Base-by-base conservation (phyloP, 768 basidiomycete species). In the Panaeolus papilionaceus region DNA sequence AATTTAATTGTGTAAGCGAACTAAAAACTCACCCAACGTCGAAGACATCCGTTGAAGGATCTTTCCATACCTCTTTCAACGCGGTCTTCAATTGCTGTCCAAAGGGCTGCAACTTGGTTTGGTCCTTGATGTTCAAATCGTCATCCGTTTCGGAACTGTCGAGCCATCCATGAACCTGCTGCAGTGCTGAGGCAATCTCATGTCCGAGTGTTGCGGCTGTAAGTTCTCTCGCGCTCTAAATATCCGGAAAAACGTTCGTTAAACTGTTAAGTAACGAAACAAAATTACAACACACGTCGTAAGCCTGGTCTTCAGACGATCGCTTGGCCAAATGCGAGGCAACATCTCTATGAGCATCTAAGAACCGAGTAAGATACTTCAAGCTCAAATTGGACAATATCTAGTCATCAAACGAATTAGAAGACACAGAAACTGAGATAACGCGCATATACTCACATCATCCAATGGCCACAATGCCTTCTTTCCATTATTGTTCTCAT, bases 171-270 rank as follows among this genome's bases (percentile, higher is more conserved):
- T 87, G 82, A 18, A 89, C 79, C 61, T 88, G 84, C 66, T 86
- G 88, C 26, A 96, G 79, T 2, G 88, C 88, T 23, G 78, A 74
- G n/a, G 93, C 91, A 2, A 97, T 79, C 70, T 97, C 96, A 73
- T 94, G 90, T 0, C 94, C 93, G 79, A 95, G 89, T 0, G 89
- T 85, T 0, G 92, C 91, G 5, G 89, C 89, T 16, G 89, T 89
- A 54, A 97, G 82, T 74, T 97, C 96, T 45, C 89, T 85, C 1
- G 95, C 93, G 73, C 92, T 94, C 95, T 95, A 69, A 0, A 70
- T 42, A 33, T 4, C 14, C 33, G 4, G 3, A 67, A 47, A 67
- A 47, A 54, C 1, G 10, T 58, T 33, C 69, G 66, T 49, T 65
- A 40, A 16, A 51, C 67, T 16, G 10, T 42, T 11, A n/a, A 28